Conservation (phyloP, 1,284 basidiomycete genomes). For the Papiliotrema flavescens region DNA sequence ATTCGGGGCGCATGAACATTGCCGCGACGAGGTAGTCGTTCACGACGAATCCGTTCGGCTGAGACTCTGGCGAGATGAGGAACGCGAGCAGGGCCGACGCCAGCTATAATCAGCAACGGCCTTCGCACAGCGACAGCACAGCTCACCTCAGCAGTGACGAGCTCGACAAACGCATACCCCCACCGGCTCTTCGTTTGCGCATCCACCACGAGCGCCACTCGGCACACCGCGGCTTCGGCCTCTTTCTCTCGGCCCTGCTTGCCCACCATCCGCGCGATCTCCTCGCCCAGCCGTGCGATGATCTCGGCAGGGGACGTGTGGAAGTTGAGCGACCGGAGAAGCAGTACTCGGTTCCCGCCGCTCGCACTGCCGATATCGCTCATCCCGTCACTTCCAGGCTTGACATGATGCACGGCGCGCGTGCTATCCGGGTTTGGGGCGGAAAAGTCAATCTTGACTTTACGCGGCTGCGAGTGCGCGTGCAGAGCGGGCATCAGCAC, state of each 20-base stretch:
- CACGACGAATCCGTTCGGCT: constrained; percentile 83
- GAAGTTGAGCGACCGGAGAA: constrained; percentile 81
- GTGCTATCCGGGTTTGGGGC: constrained; percentile 8
- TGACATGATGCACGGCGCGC: neutral
- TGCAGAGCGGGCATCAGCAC: constrained; percentile 69
- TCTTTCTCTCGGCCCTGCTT: constrained; percentile 68
- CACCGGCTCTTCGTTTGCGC: constrained; percentile 75
- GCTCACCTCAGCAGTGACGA: constrained; percentile 71
- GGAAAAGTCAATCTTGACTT: constrained; percentile 87
- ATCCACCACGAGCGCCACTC: constrained; percentile 82
- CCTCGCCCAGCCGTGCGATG: constrained; percentile 56
- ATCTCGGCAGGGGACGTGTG: constrained; percentile 63
- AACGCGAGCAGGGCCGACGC: constrained; percentile 66
- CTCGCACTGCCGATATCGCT: constrained; percentile 67
- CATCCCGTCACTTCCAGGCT: constrained; percentile 78
- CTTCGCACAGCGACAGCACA: neutral
- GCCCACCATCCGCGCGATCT: constrained; percentile 57
- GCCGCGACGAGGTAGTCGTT: constrained; percentile 78
- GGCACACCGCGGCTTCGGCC: constrained; percentile 74
- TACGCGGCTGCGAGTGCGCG: constrained; percentile 52
- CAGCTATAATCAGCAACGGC: constrained; percentile 50
- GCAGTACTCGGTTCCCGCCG: constrained; percentile 56
- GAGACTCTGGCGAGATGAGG: constrained; percentile 73
- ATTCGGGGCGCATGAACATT: constrained; percentile 80
- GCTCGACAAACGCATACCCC: constrained; percentile 89